Evolutionary conservation across 192 early-diverging fungal species (phyloP), one percentile per base, ranked within the genome.

Genomic region (Coemansia sp.): DNA sequence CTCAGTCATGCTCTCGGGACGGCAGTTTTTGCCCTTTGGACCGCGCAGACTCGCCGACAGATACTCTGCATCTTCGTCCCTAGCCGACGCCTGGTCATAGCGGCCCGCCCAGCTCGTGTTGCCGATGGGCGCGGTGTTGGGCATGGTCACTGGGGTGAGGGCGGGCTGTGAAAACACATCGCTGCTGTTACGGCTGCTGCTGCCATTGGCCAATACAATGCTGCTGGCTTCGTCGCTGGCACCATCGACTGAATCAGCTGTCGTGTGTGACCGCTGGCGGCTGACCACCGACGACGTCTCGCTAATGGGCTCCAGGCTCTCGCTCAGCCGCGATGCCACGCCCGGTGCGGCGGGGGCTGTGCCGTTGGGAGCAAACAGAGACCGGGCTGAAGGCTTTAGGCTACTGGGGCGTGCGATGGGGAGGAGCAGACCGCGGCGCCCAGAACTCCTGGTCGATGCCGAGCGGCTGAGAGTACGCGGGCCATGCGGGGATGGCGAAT

Each of bases 11-110:
- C 82, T 74, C 37, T 83, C 74, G 0, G 77, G 66, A n/a, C 63
- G 73, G n/a, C 79, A 74, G 50, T 84, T 79, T 42, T 77, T 68
- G 46, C 87, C 82, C 42, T 70, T 75, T n/a, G 80, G 76, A n/a
- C 76, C 78, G 23, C 85, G 80, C 71, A 82, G 65, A 29, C 74
- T 70, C 27, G 75, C 61, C 5, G 71, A 61, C 70, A 77, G 51
- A 19, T 48, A 29, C 9, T 66, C 57, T 14, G 37, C 36, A 41
- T 45, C 58, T 2, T 66, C 62, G 59, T 69, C 51, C 65, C 62
- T 57, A 21, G 50, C 19, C 25, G 50, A 42, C 29, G 46, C 46
- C 45, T 67, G 59, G 55, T 58, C 55, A 8, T 58, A 32, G 31
- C 29, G 55, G 11, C n/a, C 63, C 11, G 63, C 38, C 68, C 60